Conservation (phyloP, 2,329 filamentous ascomycete species). For the Aureobasidium musti region DNA sequence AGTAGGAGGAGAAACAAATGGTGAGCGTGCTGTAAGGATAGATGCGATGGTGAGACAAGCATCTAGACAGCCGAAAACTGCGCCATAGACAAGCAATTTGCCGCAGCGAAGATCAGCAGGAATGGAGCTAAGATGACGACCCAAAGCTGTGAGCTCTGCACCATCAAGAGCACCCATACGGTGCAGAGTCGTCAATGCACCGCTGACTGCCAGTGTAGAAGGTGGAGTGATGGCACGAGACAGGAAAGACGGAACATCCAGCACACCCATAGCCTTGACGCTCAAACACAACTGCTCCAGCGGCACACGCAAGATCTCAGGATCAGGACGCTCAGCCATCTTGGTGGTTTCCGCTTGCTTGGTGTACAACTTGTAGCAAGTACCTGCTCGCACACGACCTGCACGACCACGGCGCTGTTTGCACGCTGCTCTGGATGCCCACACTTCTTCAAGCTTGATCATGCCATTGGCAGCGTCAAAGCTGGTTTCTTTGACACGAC, state of each 20-base stretch:
- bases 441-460: slow-evolving; percentile 90
- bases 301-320: slow-evolving; percentile 89
- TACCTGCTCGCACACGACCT: slow-evolving; percentile 85
- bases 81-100: slow-evolving; percentile 93
- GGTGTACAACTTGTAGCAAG: slow-evolving; percentile 95
- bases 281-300: slow-evolving; percentile 93
- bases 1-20: slow-evolving; percentile 81
- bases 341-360: slow-evolving; percentile 74
- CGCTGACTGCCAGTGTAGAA: slow-evolving; percentile 79
- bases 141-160: slow-evolving; percentile 83
- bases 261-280: slow-evolving; percentile 91
- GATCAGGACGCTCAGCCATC: slow-evolving; percentile 87
- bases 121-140: slow-evolving; percentile 90
- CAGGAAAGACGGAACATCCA: slow-evolving; percentile 78
- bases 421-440: slow-evolving; percentile 90
- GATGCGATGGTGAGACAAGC: slow-evolving; percentile 85
- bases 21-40: slow-evolving; percentile 84
- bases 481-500: slow-evolving; percentile 93
- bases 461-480: slow-evolving; percentile 92
- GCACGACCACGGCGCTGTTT: slow-evolving; percentile 93
- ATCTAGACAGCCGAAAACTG: slow-evolving; percentile 89
- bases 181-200: slow-evolving; percentile 73
- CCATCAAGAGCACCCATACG: slow-evolving; percentile 89
- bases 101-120: slow-evolving; percentile 89
- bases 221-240: slow-evolving; percentile 87